These are phyloP conservation scores for Dioscorea zingiberensis DNA, from an alignment of 106 monocot genomes.

Conservation along the genomic window DNA sequence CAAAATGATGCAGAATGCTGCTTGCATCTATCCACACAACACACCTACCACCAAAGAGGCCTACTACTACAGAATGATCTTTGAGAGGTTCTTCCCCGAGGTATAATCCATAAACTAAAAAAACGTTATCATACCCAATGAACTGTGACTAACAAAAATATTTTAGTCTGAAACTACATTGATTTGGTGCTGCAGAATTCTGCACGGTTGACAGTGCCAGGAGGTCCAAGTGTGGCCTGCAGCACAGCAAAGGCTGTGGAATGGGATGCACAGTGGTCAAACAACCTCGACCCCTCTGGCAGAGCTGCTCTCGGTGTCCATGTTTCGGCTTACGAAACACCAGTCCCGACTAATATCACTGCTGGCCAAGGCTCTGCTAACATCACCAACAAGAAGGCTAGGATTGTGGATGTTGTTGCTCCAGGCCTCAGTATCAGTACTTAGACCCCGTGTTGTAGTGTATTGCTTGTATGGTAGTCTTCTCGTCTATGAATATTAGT, in stretches of 20 bases:
- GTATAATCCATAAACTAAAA: too few relatives aligned
- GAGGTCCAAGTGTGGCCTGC: constrained; percentile 65
- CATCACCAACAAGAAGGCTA: constrained; percentile 11
- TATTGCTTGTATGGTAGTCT: too few relatives aligned
- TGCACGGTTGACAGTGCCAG: constrained; percentile 49
- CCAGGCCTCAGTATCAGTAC: constrained; percentile 6
- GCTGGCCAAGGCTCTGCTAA: constrained; percentile 9
- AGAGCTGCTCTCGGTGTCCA: constrained; percentile 65
- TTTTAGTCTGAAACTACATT: neutral
- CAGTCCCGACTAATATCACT: constrained; percentile 3
- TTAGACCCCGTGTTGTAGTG: too few relatives aligned
- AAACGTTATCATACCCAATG: too few relatives aligned
- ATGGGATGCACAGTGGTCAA: constrained; percentile 62
- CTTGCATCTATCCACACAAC: constrained; percentile 44
- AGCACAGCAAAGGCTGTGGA: constrained; percentile 63
- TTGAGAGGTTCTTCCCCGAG: constrained; percentile 54
- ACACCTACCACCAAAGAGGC: constrained; percentile 63
- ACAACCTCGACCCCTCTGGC: constrained; percentile 64
- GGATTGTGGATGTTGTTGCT: constrained; percentile 15
- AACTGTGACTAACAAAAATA: too few relatives aligned
- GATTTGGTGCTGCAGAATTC: constrained; percentile 34
- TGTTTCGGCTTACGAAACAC: constrained; percentile 34
- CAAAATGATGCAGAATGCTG: constrained; percentile 51
- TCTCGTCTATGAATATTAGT: too few relatives aligned
- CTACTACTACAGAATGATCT: constrained; percentile 56